A percentile compares a stretch with the other conserved stretches of the same genome.
Evolutionary conservation across 1,284 basidiomycete species (phyloP).

Genomic region (Fistulina hepatica): DNA sequence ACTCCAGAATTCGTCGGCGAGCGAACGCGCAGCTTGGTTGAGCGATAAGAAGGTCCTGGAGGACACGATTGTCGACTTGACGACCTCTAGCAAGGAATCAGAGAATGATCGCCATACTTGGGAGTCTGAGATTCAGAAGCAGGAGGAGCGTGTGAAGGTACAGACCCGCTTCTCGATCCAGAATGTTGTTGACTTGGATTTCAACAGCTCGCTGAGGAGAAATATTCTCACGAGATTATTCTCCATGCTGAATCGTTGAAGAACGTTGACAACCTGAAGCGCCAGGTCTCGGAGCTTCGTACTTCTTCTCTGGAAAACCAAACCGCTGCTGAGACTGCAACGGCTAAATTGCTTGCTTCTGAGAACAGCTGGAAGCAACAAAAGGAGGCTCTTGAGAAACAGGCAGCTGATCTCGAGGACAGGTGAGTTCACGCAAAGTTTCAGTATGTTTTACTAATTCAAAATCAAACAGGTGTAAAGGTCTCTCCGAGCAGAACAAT

Average conservation of each 20-base stretch:
- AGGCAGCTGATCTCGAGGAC: slow-evolving; percentile 58
- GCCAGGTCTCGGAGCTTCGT: slow-evolving; percentile 45
- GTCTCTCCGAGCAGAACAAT: slow-evolving; percentile 68
- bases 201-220: slow-evolving; percentile 62
- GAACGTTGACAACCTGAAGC: slow-evolving; percentile 51
- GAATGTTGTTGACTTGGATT: slow-evolving; percentile 5
- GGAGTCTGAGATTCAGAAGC: slow-evolving; percentile 51
- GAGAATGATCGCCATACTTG: slow-evolving; percentile 52
- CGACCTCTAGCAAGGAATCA: slow-evolving; percentile 52
- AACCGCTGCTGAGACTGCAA: slow-evolving; percentile 59
- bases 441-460: slow-evolving; percentile 2
- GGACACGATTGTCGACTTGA: slow-evolving; percentile 66
- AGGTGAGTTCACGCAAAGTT: slow-evolving; percentile 34
- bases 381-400: slow-evolving; percentile 66
- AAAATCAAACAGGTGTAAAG: slow-evolving; percentile 45
- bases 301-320: slow-evolving; percentile 43
- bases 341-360: slow-evolving; percentile 57
- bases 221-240: slow-evolving; percentile 72
- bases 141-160: slow-evolving; percentile 66
- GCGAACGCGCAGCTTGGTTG: slow-evolving; percentile 55
- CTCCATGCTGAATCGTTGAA: slow-evolving; percentile 79
- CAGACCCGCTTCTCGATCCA: slow-evolving; percentile 9
- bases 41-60: slow-evolving; percentile 74
- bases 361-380: slow-evolving; percentile 76
- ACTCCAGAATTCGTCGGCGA: slow-evolving; percentile 52